Conservation (phyloP, 495 filamentous ascomycete species). For the Penicillium salamii region DNA sequence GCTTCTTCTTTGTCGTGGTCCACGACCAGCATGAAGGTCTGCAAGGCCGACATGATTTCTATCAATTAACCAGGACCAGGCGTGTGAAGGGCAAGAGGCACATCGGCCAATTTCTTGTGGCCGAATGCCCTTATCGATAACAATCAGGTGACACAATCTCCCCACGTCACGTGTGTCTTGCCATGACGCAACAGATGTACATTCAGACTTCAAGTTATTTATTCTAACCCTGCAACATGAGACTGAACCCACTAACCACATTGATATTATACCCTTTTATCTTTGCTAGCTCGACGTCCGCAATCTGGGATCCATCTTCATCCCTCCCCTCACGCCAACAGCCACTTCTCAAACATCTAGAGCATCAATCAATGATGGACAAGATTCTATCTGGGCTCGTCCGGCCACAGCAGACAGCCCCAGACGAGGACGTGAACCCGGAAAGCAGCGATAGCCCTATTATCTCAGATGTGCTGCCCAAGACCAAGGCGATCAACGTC, state of each 20-base stretch:
- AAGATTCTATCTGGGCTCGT: conserved; percentile 26
- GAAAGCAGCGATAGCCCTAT: conserved; percentile 39
- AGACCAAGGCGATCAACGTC: conserved; percentile 77
- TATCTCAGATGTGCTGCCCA: conserved; percentile 83
- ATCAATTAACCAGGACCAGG: conserved; percentile 19
- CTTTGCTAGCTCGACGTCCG: conserved; percentile 8
- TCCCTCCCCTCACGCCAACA: conserved; percentile 8
- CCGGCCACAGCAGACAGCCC: conserved; percentile 35
- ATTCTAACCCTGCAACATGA: conserved; percentile 16
- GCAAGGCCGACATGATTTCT: conserved; percentile 57
- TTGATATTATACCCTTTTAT: conserved; percentile 13
- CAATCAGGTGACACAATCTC: conserved; percentile 18
- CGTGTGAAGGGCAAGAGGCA: conserved; percentile 8
- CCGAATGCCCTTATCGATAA: conserved; percentile 25
- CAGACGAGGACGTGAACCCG: conserved; percentile 19
- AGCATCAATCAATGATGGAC: conserved; percentile 34
- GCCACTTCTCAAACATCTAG: conserved; percentile 10
- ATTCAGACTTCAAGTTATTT: background rate
- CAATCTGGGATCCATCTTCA: conserved; percentile 14
- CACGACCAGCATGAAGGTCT: conserved; percentile 62
- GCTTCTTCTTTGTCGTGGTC: conserved; percentile 63
- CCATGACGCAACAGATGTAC: no score
- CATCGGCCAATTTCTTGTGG: conserved; percentile 23
- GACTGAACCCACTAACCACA: conserved; percentile 6
- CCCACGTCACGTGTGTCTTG: conserved; percentile 20